Base-by-base conservation (phyloP, 495 filamentous ascomycete species). In the Penicillium cataractarum region DNA sequence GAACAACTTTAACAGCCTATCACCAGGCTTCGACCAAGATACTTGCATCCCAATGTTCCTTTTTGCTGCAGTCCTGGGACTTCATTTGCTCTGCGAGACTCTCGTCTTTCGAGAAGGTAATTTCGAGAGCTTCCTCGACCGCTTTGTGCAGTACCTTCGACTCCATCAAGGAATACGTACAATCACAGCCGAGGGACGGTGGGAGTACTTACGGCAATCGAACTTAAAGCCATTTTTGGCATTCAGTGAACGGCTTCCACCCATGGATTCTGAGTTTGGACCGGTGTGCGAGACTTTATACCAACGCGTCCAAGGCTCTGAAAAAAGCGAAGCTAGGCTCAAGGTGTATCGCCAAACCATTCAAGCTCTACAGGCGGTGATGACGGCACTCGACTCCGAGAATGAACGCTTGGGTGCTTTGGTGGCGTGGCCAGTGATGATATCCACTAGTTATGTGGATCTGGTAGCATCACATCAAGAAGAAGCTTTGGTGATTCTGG, bases 31-130 rank as follows among this genome's bases (percentile, higher is more conserved):
- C 46, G 35, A 58, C 24, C 21, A 33, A 39, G 69, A 78, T 4
- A 80, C 71, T n/a, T 78, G 81, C 46, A 62, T 81, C 7, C 70
- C 79, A 0, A 56, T 74, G 3, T 80, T 84, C 49, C 50, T 86
- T n/a, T 87, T 85, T 58, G 80, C 83, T 1, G 67, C 71, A 1
- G 10, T 78, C 12, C 51, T 85, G 0, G 82, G 80, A 0, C 55
- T 82, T 10, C 80, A 84, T 39, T 67, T 76, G 29, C 77, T 87
- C 33, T 82, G 71, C 68, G 80, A 86, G 48, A 72, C 68, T 3
- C 39, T 69, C 0, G 44, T 68, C 32, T 70, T 67, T 46, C 66
- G 71, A 6, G 62, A 63, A 9, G 12, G 57, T 27, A 27, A 0
- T n/a, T 80, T 81, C 22, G 57, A 63, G 0, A 44, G 49, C 0